phyloP scores from a whole-genome alignment of 73 alveolate genomes.

The Diophrys appendiculata region DNA sequence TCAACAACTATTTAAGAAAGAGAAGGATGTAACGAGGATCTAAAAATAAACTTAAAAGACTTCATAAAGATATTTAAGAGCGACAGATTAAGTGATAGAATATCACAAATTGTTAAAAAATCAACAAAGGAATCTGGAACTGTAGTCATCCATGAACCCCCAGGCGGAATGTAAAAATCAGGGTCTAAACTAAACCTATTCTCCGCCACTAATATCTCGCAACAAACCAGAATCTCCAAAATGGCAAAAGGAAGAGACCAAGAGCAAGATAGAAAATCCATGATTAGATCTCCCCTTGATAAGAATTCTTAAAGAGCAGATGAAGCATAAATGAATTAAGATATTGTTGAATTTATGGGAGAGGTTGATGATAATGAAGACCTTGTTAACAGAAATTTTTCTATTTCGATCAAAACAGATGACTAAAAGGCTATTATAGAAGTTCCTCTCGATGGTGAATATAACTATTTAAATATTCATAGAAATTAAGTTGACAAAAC shows the following conservation, averaged over 20 bases:
- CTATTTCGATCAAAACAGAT: conserved; percentile 19
- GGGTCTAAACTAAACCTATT: no score
- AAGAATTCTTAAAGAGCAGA: no score
- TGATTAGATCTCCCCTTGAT: conserved; percentile 21
- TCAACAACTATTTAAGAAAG: not conserved
- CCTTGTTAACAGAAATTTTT: conserved; percentile 4
- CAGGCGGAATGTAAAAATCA: no score
- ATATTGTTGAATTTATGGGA: no score
- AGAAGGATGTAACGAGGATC: not conserved
- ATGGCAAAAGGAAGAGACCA: no score
- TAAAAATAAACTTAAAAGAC: conserved; percentile 36
- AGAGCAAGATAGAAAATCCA: conserved; percentile 26
- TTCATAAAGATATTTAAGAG: conserved; percentile 59
- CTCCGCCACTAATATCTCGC: no score
- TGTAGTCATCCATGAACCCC: not conserved
- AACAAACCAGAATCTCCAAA: no score
- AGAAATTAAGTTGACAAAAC: not conserved
- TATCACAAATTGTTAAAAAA: conserved; percentile 36
- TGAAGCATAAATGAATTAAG: no score
- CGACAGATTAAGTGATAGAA: conserved; percentile 50
- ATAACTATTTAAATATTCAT: not conserved
- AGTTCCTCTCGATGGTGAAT: conserved; percentile 10
- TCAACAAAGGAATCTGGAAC: conserved; percentile 14
- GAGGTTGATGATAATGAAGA: no score
- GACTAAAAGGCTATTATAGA: conserved; percentile 14